phyloP scores from a whole-genome alignment of 2,329 filamentous ascomycete species.

The Exserohilum rostratum region DNA sequence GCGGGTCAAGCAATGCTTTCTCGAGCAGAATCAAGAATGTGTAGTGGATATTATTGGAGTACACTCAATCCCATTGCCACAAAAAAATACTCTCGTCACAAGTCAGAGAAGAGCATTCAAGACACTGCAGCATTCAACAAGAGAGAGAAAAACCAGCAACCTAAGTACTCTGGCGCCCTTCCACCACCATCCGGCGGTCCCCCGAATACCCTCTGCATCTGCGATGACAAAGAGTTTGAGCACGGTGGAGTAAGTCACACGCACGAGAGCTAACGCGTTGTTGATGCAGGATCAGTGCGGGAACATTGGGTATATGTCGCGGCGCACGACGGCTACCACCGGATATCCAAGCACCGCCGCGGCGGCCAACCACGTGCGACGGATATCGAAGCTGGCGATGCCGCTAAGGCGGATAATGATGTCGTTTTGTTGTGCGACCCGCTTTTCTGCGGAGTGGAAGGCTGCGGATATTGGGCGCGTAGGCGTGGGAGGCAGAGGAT shows the following conservation, averaged over 20 bases:
- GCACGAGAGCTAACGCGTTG: slow-evolving; percentile 8
- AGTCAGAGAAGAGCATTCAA: neutral
- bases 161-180: slow-evolving; percentile 23
- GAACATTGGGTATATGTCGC: slow-evolving; percentile 28
- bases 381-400: slow-evolving; percentile 27
- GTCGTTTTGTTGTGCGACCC: slow-evolving; percentile 6
- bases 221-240: slow-evolving; percentile 10
- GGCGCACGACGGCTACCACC: slow-evolving; percentile 31
- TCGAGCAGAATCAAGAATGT: neutral
- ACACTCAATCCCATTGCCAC: slow-evolving; percentile 2
- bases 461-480: slow-evolving; percentile 21
- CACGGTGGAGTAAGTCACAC: slow-evolving; percentile 16
- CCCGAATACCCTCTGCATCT: slow-evolving; percentile 28
- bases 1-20: neutral
- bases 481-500: slow-evolving; percentile 4
- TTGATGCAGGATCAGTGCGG: slow-evolving; percentile 6
- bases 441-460: slow-evolving; percentile 11
- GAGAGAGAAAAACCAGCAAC: slow-evolving; percentile 1
- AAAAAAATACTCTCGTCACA: neutral
- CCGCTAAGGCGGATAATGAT: slow-evolving; percentile 24
- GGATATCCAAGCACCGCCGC: slow-evolving; percentile 20
- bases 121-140: neutral
- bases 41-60: neutral
- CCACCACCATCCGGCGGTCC: slow-evolving; percentile 39
- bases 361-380: slow-evolving; percentile 14